phyloP scores from a whole-genome alignment of 805 yeast species.

The Lipomyces sp. region DNA sequence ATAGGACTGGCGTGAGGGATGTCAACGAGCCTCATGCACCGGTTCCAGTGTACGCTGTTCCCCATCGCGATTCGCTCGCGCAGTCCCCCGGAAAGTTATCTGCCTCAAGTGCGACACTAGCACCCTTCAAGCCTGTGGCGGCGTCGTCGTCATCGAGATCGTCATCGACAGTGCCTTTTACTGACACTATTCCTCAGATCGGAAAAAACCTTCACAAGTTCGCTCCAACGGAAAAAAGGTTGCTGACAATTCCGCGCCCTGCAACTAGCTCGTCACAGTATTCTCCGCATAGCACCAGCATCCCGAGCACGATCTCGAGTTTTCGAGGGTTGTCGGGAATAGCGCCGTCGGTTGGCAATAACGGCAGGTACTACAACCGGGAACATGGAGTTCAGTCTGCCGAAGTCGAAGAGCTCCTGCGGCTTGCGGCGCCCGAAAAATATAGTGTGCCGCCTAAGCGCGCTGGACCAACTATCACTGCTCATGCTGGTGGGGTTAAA shows the following conservation, averaged over 20 bases:
- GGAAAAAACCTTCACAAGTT: neutral
- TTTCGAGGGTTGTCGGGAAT: neutral
- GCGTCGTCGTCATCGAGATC: neutral
- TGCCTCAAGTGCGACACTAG: neutral
- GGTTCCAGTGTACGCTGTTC: conserved; percentile 5
- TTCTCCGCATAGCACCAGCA: neutral
- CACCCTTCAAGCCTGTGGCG: neutral
- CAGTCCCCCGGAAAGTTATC: neutral
- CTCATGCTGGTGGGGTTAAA: neutral
- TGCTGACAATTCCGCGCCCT: neutral
- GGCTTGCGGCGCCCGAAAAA: neutral
- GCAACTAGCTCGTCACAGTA: neutral
- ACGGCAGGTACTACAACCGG: neutral
- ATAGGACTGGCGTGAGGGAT: neutral
- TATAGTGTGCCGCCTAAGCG: neutral
- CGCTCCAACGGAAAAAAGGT: neutral
- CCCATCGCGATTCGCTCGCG: neutral
- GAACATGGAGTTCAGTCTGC: neutral
- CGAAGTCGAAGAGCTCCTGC: neutral
- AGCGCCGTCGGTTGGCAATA: neutral
- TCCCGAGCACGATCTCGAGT: neutral
- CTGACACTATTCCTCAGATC: conserved; percentile 4
- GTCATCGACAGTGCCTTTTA: conserved; percentile 4
- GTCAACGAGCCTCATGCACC: neutral
- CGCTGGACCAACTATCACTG: neutral